Conservation (phyloP, 306 rosid genomes). For the Gleditsia sinensis region DNA sequence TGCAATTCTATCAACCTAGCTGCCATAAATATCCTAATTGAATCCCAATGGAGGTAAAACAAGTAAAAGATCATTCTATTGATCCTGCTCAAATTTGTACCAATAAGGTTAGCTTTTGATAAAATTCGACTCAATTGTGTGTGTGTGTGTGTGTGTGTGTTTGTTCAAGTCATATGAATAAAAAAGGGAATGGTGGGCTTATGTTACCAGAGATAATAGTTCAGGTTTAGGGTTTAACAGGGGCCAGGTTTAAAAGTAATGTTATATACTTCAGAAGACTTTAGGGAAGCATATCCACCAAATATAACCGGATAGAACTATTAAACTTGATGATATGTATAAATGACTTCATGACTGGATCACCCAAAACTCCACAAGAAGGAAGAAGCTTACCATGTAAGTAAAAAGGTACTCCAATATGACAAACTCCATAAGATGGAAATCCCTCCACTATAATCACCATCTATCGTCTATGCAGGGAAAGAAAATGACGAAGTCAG, state of each 20-base stretch:
- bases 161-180: too few species aligned
- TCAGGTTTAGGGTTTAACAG: not conserved
- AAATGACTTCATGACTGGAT: not conserved
- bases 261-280: not conserved
- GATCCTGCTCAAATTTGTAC: not conserved
- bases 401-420: constrained; percentile 91
- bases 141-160: too few species aligned
- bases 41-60: constrained; percentile 8
- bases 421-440: constrained; percentile 94
- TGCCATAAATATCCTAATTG: constrained; percentile 29
- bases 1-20: constrained; percentile 38
- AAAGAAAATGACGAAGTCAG: constrained; percentile 22
- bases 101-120: constrained; percentile 9
- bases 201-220: too few species aligned
- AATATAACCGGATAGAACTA: not conserved
- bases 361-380: not conserved
- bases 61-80: constrained; percentile 14
- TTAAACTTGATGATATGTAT: not conserved
- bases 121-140: too few species aligned
- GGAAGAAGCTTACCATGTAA: constrained; percentile 72
- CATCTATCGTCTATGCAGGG: constrained; percentile 37
- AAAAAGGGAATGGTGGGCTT: too few species aligned
- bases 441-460: constrained; percentile 50
- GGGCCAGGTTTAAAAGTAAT: not conserved
- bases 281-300: constrained; percentile 3